A percentile compares a stretch with the other conserved stretches of the same genome.
These are phyloP conservation scores for Phytophthora sp. DNA, from an alignment of 352 stramenopile species.

Conservation along the genomic window DNA sequence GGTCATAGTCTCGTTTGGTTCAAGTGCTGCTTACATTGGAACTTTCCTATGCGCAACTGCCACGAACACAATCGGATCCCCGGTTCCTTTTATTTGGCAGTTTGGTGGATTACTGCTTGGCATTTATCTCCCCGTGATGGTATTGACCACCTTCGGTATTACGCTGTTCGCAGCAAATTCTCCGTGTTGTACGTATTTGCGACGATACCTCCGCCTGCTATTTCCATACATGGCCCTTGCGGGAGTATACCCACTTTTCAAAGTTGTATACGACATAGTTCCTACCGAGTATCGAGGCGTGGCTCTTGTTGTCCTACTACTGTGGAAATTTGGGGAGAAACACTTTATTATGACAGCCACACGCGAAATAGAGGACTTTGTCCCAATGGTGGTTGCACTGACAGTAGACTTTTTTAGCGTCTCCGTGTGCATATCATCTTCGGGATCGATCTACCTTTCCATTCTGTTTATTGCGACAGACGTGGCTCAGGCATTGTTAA, in stretches of 20 bases:
- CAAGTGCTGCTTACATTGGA: slow-evolving; percentile 2
- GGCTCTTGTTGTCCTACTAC: neutral
- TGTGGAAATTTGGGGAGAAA: slow-evolving; percentile 23
- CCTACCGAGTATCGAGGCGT: neutral
- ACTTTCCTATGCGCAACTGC: neutral
- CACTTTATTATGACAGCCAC: slow-evolving; percentile 17
- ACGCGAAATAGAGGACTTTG: slow-evolving; percentile 17
- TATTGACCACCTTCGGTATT: neutral
- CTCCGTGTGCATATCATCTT: slow-evolving; percentile 28
- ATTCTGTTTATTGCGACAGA: neutral
- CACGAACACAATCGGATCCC: slow-evolving; percentile 6
- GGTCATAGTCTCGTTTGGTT: slow-evolving; percentile 8
- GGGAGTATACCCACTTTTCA: slow-evolving; percentile 17
- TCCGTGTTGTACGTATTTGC: neutral
- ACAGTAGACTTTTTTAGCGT: slow-evolving; percentile 31
- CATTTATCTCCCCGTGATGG: slow-evolving; percentile 8
- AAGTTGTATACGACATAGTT: slow-evolving; percentile 11
- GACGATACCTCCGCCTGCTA: neutral
- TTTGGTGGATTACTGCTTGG: slow-evolving; percentile 6
- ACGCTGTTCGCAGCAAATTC: slow-evolving; percentile 7
- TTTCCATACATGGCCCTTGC: slow-evolving; percentile 2
- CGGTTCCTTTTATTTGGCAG: slow-evolving; percentile 16
- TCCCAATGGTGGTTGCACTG: slow-evolving; percentile 16
- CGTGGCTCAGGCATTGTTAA: neutral
- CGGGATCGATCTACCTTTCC: neutral